These are phyloP conservation scores for Aspergillus sp. DNA, from an alignment of 2,329 filamentous ascomycete species.

Conservation along the genomic window DNA sequence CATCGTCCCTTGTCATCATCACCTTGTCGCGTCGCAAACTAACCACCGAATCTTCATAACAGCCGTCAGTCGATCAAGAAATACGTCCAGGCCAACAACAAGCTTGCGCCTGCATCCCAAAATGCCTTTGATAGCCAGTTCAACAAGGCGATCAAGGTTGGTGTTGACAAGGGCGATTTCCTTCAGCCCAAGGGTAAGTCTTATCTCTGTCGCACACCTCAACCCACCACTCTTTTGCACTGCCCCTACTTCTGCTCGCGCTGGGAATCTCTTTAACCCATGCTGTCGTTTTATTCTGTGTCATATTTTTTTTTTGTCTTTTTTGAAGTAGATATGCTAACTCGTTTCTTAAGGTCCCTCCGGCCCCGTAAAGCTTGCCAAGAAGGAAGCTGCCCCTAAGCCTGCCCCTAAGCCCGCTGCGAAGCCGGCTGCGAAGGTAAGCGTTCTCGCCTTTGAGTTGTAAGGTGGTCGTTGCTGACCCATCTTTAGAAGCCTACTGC, in stretches of 20 bases:
- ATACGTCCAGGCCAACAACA: conserved; percentile 72
- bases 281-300: neutral
- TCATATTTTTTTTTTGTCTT: neutral
- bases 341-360: conserved; percentile 63
- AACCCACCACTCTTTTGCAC: neutral
- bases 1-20: conserved; percentile 6
- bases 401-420: conserved; percentile 41
- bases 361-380: conserved; percentile 87
- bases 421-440: conserved; percentile 31
- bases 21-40: conserved; percentile 25
- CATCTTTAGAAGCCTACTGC: conserved; percentile 1
- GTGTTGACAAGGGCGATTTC: conserved; percentile 85
- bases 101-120: conserved; percentile 55
- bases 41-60: conserved; percentile 31
- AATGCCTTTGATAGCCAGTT: conserved; percentile 70
- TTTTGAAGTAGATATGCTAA: conserved; percentile 21
- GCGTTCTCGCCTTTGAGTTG: neutral
- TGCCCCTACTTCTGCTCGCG: neutral
- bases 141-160: conserved; percentile 79
- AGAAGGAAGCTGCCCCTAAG: conserved; percentile 61
- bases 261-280: neutral
- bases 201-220: neutral
- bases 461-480: neutral
- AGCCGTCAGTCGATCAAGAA: conserved; percentile 74
- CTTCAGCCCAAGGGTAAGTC: conserved; percentile 83